A percentile compares a stretch with the other conserved stretches of the same genome.
Conservation (phyloP, 2,329 filamentous ascomycete species). For the Aspergillus calidoustus region DNA sequence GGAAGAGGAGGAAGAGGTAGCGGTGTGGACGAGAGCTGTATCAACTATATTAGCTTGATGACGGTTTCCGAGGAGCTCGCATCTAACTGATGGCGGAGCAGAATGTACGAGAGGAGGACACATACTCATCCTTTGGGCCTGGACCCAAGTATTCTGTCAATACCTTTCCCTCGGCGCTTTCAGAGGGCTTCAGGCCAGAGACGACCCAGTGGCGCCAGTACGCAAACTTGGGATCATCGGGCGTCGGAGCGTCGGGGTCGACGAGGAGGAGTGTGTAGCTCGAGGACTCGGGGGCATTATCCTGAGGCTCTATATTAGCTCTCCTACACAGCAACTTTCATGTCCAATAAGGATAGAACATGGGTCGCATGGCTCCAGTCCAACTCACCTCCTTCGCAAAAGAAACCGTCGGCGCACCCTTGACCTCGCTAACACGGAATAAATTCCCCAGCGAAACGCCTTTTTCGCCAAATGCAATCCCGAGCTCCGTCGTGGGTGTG, state of each 20-base stretch:
- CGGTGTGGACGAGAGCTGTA: conserved; percentile 21
- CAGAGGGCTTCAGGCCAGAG: conserved; percentile 9
- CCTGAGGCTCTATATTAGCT: background rate
- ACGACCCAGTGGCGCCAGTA: conserved; percentile 27
- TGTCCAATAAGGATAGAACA: too few species aligned
- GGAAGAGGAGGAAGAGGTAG: conserved; percentile 23
- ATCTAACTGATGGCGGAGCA: too few species aligned
- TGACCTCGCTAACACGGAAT: conserved; percentile 23
- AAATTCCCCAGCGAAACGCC: conserved; percentile 16
- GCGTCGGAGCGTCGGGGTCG: conserved; percentile 24
- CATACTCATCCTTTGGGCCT: conserved; percentile 26
- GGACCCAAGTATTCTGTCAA: conserved; percentile 26
- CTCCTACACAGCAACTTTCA: background rate
- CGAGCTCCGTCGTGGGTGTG: conserved; percentile 11
- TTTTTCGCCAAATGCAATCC: conserved; percentile 15
- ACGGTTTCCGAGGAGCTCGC: background rate
- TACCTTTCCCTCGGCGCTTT: background rate
- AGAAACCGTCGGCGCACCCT: conserved; percentile 10
- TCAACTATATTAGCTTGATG: background rate
- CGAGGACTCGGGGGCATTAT: background rate
- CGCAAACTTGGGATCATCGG: conserved; percentile 25
- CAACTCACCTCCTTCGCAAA: conserved; percentile 19
- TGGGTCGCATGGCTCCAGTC: background rate
- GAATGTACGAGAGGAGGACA: background rate
- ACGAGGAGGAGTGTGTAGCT: conserved; percentile 22